Conservation (phyloP, 148 eudicot genomes). For the Camellia sinensis region DNA sequence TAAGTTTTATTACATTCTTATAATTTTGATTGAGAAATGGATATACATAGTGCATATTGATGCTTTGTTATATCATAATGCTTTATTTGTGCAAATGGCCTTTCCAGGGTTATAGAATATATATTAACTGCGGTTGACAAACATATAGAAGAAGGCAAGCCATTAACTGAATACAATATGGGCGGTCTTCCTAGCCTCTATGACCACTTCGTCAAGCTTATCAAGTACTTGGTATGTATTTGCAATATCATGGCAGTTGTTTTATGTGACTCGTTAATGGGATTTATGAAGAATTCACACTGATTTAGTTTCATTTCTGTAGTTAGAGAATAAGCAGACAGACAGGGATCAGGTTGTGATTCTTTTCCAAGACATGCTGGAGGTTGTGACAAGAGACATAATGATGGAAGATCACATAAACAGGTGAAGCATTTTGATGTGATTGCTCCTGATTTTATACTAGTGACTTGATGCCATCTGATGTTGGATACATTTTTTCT, state of each 20-base stretch:
- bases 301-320: slow-evolving; percentile 24
- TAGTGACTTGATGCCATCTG: slow-evolving; percentile 18
- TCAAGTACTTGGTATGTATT: slow-evolving; percentile 69
- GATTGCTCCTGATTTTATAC: not conserved
- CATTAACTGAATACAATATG: slow-evolving; percentile 62
- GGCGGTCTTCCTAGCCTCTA: slow-evolving; percentile 88
- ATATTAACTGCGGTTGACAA: slow-evolving; percentile 70
- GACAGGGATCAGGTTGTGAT: slow-evolving; percentile 87
- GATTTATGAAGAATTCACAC: not conserved
- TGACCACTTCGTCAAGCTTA: slow-evolving; percentile 79
- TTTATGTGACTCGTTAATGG: not conserved
- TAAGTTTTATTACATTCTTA: slow-evolving; percentile 35
- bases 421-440: slow-evolving; percentile 33
- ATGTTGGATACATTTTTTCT: not conserved
- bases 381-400: slow-evolving; percentile 91
- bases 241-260: not conserved
- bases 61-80: not conserved
- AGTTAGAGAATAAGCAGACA: slow-evolving; percentile 70
- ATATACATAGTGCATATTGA: not conserved
- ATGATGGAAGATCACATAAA: slow-evolving; percentile 71
- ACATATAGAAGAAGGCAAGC: slow-evolving; percentile 49
- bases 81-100: slow-evolving; percentile 2
- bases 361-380: slow-evolving; percentile 92
- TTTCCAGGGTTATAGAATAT: slow-evolving; percentile 63
- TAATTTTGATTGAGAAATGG: not conserved